These are phyloP conservation scores for Massarina eburnea DNA, from an alignment of 2,329 filamentous ascomycete species.

Conservation along the genomic window DNA sequence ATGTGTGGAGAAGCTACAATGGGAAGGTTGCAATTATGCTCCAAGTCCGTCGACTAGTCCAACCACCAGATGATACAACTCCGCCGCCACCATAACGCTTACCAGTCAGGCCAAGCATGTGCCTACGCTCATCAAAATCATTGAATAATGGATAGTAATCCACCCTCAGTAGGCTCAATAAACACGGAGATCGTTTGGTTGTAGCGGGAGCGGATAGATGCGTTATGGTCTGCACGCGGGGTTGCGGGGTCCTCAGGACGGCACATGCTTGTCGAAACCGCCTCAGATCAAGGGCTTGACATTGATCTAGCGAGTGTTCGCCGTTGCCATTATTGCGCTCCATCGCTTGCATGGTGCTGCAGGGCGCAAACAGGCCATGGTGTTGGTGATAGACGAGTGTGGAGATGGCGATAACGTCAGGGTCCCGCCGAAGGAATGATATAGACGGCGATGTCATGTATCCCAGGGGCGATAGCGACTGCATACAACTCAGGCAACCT, in stretches of 20 bases:
- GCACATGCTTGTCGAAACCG: constrained; percentile 8
- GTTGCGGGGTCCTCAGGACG: constrained; percentile 13
- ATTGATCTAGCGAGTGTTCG: background rate
- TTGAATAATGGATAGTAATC: background rate
- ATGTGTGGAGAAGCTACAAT: background rate
- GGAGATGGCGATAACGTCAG: background rate
- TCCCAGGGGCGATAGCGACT: constrained; percentile 2
- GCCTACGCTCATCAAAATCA: background rate
- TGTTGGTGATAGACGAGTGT: constrained; percentile 25
- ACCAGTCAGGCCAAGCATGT: background rate
- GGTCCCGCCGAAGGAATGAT: background rate
- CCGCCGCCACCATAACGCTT: background rate
- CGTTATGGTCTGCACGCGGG: constrained; percentile 2
- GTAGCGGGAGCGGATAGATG: constrained; percentile 13
- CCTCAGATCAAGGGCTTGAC: constrained; percentile 1
- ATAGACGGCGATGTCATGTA: constrained; percentile 3
- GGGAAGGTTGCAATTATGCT: background rate
- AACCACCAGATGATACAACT: background rate
- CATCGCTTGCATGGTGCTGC: background rate
- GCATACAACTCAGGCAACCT: constrained; percentile 1
- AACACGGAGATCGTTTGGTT: background rate
- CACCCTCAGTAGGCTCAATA: background rate
- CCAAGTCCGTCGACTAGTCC: background rate
- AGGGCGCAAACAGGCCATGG: constrained; percentile 13
- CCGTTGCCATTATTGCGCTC: background rate